Evolutionary conservation across 2,329 filamentous ascomycete species (phyloP).

Genomic region (Magnaporthales sp.): DNA sequence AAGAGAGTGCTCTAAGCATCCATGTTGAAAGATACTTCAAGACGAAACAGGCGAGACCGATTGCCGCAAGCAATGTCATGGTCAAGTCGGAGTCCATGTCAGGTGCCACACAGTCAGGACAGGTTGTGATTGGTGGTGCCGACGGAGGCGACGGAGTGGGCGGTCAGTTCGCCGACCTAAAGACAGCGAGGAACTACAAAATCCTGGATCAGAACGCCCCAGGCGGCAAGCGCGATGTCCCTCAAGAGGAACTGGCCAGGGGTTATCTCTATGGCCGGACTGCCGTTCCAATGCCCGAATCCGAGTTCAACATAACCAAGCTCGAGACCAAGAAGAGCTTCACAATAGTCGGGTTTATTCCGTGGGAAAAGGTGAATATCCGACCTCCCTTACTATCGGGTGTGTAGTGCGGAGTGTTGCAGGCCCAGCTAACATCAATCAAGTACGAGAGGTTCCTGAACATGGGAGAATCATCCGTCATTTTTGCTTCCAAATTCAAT

Average conservation of each 20-base stretch:
- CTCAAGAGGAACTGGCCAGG: constrained; percentile 77
- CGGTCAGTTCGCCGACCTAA: constrained; percentile 57
- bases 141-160: not conserved
- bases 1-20: constrained; percentile 65
- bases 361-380: constrained; percentile 51
- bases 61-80: constrained; percentile 71
- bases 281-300: constrained; percentile 79
- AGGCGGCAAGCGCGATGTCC: constrained; percentile 74
- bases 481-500: constrained; percentile 68
- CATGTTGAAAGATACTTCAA: constrained; percentile 86
- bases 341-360: constrained; percentile 81
- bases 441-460: constrained; percentile 78
- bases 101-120: constrained; percentile 41
- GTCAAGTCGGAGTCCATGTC: constrained; percentile 41
- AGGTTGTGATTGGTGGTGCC: constrained; percentile 21
- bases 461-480: constrained; percentile 72
- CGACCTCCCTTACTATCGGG: not conserved
- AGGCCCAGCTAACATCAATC: not conserved
- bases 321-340: constrained; percentile 69
- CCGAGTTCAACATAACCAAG: constrained; percentile 82
- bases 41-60: constrained; percentile 67
- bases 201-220: constrained; percentile 66
- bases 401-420: not conserved
- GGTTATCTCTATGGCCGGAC: constrained; percentile 92
- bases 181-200: constrained; percentile 69